Percentiles rank a stretch among this genome's conserved stretches.
These are phyloP conservation scores for Nemania diffusa DNA, from an alignment of 2,329 filamentous ascomycete genomes.

Conservation along the genomic window DNA sequence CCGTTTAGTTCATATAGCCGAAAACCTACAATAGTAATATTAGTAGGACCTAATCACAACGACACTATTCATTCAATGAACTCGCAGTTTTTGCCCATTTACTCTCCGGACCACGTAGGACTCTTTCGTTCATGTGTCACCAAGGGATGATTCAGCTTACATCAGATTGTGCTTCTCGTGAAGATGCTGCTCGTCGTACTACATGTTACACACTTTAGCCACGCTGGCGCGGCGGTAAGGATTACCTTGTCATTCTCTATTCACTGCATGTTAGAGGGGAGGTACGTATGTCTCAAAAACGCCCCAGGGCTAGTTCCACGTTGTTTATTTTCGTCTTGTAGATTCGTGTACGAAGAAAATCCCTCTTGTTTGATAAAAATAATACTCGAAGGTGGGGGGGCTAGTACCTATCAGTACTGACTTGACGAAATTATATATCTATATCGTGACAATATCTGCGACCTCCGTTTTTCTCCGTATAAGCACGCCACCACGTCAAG, in stretches of 20 bases:
- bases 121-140: background rate
- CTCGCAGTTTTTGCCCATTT: background rate
- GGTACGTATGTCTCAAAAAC: background rate
- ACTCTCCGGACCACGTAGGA: background rate
- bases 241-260: background rate
- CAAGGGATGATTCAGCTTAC: background rate
- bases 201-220: background rate
- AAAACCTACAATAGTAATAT: background rate
- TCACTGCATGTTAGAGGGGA: background rate
- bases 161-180: background rate
- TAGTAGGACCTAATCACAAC: background rate
- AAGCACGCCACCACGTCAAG: background rate
- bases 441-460: background rate
- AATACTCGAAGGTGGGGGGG: too few relatives aligned
- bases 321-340: background rate
- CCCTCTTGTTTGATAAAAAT: background rate
- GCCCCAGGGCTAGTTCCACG: background rate
- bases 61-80: background rate
- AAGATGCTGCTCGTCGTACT: background rate
- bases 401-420: too few relatives aligned
- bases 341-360: background rate
- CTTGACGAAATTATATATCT: too few relatives aligned
- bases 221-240: conserved; percentile 9
- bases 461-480: background rate
- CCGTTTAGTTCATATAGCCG: background rate